Evolutionary conservation across 768 basidiomycete species (phyloP), one percentile per base, ranked within the genome.

Genomic region (Tephrocybe sp.): DNA sequence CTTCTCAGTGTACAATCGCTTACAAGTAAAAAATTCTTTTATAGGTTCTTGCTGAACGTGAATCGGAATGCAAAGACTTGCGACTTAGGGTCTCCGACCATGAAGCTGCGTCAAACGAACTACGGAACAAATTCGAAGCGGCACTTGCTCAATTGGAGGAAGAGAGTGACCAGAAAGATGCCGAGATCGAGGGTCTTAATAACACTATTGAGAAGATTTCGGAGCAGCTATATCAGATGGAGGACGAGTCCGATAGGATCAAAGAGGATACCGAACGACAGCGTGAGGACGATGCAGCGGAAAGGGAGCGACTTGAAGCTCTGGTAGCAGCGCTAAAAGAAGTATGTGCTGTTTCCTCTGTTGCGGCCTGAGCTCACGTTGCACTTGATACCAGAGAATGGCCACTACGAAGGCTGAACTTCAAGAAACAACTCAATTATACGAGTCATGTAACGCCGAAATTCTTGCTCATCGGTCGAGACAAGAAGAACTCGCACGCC

Each of bases 221-320:
- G 4, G 84, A 90, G 52, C 82, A 84, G 46, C 79, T 97, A 8
- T 93, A 88, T 65, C 71, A 82, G 37, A 78, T 95, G 1, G 95
- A 98, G 62, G 91, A 95, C 52, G 88, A 93, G 60, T 80, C 84
- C 45, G 91, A 94, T 53, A 74, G 80, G 24, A 63, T 88, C 42
- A 82, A 78, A 60, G 89, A 91, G 57, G 87, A 91, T 40, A 71
- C 73, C 42, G 83, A 86, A 30, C 73, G 79, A 8, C 54, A 82
- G 31, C 77, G 82, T 44, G 86, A 92, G 50, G 89, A 92, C n/a
- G 83, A 85, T 39, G 72, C 66, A 8, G 77, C 78, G n/a, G 90
- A 88, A 59, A 73, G 78, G 21, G 87, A 88, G 50, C 70, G 82
- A 36, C 68, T 84, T 1, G 84, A 88, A 57, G 82, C 74, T 2